phyloP scores from a whole-genome alignment of 2,329 filamentous ascomycete genomes.

The Colletotrichum liaoningense region DNA sequence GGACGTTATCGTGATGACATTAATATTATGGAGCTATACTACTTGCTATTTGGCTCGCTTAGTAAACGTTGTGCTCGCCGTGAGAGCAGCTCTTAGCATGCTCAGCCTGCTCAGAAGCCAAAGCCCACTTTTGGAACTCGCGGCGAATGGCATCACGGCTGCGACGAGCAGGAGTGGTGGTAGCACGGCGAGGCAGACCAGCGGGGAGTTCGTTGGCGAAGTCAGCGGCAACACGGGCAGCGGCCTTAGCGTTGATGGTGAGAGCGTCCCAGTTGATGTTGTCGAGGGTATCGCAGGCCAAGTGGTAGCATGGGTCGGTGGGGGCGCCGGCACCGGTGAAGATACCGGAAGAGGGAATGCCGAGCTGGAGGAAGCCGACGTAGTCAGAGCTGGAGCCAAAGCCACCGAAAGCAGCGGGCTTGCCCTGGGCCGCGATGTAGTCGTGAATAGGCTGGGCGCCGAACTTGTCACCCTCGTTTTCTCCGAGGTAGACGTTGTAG shows the following conservation, averaged over 20 bases:
- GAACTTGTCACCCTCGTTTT: conserved; percentile 48
- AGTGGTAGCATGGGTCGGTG: conserved; percentile 53
- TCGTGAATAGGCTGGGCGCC: conserved; percentile 49
- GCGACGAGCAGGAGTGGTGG: conserved; percentile 39
- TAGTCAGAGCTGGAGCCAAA: conserved; percentile 55
- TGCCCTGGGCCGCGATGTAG: conserved; percentile 49
- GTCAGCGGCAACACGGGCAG: conserved; percentile 60
- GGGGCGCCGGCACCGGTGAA: conserved; percentile 52
- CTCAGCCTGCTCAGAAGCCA: conserved; percentile 34
- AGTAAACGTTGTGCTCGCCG: conserved; percentile 25
- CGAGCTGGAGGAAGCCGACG: conserved; percentile 52
- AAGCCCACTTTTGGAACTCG: conserved; percentile 37
- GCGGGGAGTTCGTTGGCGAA: conserved; percentile 49
- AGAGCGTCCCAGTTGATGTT: conserved; percentile 56
- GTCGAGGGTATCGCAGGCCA: conserved; percentile 51
- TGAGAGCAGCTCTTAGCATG: conserved; percentile 34
- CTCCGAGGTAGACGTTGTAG: conserved; percentile 54
- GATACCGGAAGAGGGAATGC: conserved; percentile 53
- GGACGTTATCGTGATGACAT: neutral
- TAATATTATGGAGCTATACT: neutral
- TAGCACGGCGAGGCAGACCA: conserved; percentile 47
- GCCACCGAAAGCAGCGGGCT: conserved; percentile 44
- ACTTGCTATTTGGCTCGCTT: neutral
- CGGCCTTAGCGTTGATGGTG: conserved; percentile 53
- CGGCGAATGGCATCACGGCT: conserved; percentile 34